Conservation (phyloP, 2,329 filamentous ascomycete species). For the Alternaria rosae region DNA sequence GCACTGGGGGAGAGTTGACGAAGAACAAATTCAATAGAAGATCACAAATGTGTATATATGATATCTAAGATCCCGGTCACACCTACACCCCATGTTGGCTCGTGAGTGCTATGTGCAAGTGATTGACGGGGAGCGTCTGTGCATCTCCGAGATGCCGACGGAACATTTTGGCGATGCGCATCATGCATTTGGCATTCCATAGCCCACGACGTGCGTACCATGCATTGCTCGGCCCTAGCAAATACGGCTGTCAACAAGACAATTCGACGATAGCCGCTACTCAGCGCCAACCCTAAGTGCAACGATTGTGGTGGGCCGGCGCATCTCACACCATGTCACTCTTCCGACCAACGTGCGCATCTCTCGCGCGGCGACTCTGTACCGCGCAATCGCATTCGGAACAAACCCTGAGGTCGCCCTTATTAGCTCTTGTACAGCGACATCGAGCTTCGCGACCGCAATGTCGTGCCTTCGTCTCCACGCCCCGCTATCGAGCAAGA, state of each 20-base stretch:
- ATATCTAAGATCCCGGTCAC: background rate
- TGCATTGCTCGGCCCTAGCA: slow-evolving; percentile 11
- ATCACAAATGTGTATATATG: background rate
- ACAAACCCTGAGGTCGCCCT: slow-evolving; percentile 24
- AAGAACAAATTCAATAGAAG: background rate
- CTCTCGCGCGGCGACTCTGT: slow-evolving; percentile 42
- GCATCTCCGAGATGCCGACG: slow-evolving; percentile 7
- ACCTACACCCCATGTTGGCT: background rate
- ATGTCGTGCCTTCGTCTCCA: slow-evolving; percentile 36
- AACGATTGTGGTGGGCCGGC: slow-evolving; percentile 8
- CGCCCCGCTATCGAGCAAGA: slow-evolving; percentile 32
- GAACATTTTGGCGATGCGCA: slow-evolving; percentile 10
- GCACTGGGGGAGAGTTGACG: background rate
- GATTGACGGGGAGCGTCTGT: background rate
- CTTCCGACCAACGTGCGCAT: slow-evolving; percentile 36
- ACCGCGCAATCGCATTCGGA: slow-evolving; percentile 23
- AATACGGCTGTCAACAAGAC: background rate
- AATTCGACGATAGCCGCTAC: background rate
- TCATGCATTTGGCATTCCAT: slow-evolving; percentile 3
- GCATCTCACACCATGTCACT: slow-evolving; percentile 36
- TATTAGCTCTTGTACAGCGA: slow-evolving; percentile 32
- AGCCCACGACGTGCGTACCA: slow-evolving; percentile 7
- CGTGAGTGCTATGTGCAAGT: background rate
- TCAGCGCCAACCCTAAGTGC: background rate
- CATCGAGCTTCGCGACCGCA: slow-evolving; percentile 17